phyloP scores from a whole-genome alignment of 2,329 filamentous ascomycete genomes.

The Paraconiothyrium sp. region DNA sequence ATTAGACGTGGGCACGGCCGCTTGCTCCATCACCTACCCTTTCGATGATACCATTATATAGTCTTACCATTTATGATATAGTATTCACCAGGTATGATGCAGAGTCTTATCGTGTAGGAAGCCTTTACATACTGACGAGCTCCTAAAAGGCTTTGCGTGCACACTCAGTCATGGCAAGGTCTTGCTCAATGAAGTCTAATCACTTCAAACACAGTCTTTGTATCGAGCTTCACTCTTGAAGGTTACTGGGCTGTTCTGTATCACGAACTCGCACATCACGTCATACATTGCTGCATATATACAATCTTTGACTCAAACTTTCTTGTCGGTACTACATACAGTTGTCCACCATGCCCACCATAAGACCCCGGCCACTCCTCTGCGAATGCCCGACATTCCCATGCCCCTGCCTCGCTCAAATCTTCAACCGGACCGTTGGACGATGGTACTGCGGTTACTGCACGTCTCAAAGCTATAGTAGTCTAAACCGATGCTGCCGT shows the following conservation, averaged over 20 bases:
- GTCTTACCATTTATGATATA: too few relatives aligned
- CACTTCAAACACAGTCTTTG: too few relatives aligned
- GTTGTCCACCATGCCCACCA: neutral
- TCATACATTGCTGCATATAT: neutral
- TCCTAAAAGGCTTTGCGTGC: too few relatives aligned
- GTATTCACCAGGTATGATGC: too few relatives aligned
- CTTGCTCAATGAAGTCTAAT: too few relatives aligned
- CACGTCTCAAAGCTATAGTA: neutral
- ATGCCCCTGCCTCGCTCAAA: conserved; percentile 2
- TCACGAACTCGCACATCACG: neutral
- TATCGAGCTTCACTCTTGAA: too few relatives aligned
- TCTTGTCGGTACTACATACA: neutral
- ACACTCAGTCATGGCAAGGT: too few relatives aligned
- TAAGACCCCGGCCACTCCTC: neutral
- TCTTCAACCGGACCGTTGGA: conserved; percentile 3
- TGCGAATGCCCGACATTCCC: conserved; percentile 12
- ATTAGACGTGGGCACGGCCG: neutral
- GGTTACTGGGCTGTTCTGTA: too few relatives aligned
- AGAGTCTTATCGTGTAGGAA: too few relatives aligned
- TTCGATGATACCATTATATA: neutral
- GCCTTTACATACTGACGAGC: too few relatives aligned
- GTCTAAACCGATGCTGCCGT: neutral
- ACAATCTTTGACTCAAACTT: neutral
- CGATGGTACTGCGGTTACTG: conserved; percentile 15
- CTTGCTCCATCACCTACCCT: neutral